These are phyloP conservation scores for Pseudogymnoascus sp. DNA, from an alignment of 2,329 filamentous ascomycete genomes.

Conservation along the genomic window DNA sequence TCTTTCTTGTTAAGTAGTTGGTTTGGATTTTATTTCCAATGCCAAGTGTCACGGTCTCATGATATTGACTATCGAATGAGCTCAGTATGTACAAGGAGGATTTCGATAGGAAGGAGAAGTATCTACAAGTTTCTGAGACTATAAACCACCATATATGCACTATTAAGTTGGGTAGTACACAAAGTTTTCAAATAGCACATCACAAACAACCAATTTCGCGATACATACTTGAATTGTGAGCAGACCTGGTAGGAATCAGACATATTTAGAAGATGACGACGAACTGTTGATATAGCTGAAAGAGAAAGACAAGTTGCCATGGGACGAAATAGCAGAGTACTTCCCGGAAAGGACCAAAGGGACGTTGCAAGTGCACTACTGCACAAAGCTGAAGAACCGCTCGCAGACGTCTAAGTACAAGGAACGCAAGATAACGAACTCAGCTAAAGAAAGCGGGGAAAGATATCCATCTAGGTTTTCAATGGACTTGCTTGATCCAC, in stretches of 20 bases:
- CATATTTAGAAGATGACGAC: constrained; percentile 14
- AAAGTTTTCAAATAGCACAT: no score
- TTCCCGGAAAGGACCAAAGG: constrained; percentile 16
- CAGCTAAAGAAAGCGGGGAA: background rate
- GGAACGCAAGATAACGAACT: constrained; percentile 9
- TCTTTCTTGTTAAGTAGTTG: no score
- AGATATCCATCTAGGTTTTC: constrained; percentile 9
- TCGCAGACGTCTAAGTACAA: constrained; percentile 13
- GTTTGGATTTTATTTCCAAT: no score
- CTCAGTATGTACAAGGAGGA: no score
- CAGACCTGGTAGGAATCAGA: constrained; percentile 10
- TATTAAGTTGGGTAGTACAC: no score
- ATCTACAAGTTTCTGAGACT: no score
- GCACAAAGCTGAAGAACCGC: constrained; percentile 17
- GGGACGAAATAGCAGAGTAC: constrained; percentile 15
- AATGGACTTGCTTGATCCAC: constrained; percentile 14
- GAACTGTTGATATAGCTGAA: constrained; percentile 14
- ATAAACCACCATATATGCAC: no score
- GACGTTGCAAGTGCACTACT: constrained; percentile 9
- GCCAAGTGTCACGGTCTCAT: no score
- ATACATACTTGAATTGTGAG: constrained; percentile 11
- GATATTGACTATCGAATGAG: no score
- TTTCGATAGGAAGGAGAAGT: no score
- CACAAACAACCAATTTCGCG: no score
- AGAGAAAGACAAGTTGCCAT: constrained; percentile 14